A percentile compares a stretch with the other conserved stretches of the same genome.
Evolutionary conservation across 345 rosid genomes (phyloP).

Genomic region (Arabidopsis suecica): DNA sequence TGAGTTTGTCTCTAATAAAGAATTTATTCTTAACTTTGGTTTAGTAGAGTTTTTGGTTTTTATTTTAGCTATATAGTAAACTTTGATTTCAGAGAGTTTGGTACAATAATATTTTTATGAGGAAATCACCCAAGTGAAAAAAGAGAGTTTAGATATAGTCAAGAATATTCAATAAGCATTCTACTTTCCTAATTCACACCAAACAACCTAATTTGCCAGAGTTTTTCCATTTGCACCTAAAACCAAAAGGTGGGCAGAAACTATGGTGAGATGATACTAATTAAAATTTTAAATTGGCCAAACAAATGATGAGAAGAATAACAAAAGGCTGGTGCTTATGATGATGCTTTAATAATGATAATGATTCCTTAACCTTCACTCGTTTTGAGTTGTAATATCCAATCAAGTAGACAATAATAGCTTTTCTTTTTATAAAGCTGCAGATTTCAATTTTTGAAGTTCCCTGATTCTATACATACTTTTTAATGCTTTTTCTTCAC

Average conservation of each 20-base stretch:
- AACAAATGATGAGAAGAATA: slow-evolving; percentile 17
- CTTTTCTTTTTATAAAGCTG: not conserved
- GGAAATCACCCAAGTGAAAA: too few relatives aligned
- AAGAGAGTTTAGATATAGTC: too few relatives aligned
- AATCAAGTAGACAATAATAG: slow-evolving; percentile 34
- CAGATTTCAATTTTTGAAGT: not conserved
- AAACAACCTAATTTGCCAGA: slow-evolving; percentile 22
- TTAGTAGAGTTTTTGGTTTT: too few relatives aligned
- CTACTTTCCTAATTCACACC: slow-evolving; percentile 17
- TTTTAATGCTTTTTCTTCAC: not conserved
- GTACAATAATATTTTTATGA: too few relatives aligned
- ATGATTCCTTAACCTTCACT: slow-evolving; percentile 26
- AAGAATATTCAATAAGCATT: too few relatives aligned
- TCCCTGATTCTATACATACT: not conserved
- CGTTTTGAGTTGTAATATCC: slow-evolving; percentile 31
- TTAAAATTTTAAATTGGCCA: not conserved
- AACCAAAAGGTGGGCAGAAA: slow-evolving; percentile 7
- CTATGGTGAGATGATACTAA: too few relatives aligned
- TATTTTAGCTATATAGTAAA: too few relatives aligned
- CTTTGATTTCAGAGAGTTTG: too few relatives aligned
- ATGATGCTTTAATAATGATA: slow-evolving; percentile 35
- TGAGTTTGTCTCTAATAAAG: too few relatives aligned
- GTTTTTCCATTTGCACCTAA: not conserved
- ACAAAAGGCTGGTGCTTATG: slow-evolving; percentile 25
- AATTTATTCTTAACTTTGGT: too few relatives aligned